Conservation (phyloP, 768 basidiomycete genomes). For the Tulasnella sp. region DNA sequence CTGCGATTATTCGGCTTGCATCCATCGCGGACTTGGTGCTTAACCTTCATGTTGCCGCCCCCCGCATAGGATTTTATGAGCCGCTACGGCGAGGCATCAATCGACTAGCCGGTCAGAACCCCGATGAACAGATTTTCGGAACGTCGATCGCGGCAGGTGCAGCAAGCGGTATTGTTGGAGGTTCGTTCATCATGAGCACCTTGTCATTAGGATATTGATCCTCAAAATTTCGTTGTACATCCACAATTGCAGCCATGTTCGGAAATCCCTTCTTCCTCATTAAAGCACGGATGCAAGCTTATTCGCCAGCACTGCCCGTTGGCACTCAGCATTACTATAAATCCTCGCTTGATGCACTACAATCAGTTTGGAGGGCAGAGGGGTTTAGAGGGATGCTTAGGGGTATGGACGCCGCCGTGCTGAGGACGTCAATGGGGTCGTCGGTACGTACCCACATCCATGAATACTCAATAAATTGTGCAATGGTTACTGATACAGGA, state of each 20-base stretch:
- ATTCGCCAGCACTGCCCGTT: slow-evolving; percentile 87
- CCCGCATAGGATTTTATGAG: slow-evolving; percentile 87
- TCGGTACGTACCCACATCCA: slow-evolving; percentile 39
- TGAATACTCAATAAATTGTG: too few species aligned
- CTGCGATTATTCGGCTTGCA: slow-evolving; percentile 10
- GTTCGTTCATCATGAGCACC: slow-evolving; percentile 31
- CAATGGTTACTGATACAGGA: too few species aligned
- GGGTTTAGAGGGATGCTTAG: slow-evolving; percentile 70
- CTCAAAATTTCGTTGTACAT: background rate
- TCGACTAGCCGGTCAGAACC: slow-evolving; percentile 47
- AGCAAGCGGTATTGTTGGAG: slow-evolving; percentile 81
- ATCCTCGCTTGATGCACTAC: slow-evolving; percentile 67
- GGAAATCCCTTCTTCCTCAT: slow-evolving; percentile 91
- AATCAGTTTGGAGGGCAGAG: slow-evolving; percentile 69
- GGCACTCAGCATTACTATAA: slow-evolving; percentile 92
- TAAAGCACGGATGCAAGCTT: slow-evolving; percentile 99
- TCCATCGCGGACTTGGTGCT: background rate
- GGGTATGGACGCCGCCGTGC: slow-evolving; percentile 86
- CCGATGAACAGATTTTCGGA: slow-evolving; percentile 54
- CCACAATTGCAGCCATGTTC: slow-evolving; percentile 35
- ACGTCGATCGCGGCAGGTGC: slow-evolving; percentile 85
- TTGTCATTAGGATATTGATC: background rate
- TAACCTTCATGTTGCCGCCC: background rate
- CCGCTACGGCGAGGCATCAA: slow-evolving; percentile 72
- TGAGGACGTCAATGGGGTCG: slow-evolving; percentile 91